Evolutionary conservation across 768 basidiomycete species (phyloP).

Genomic region (Suillus tomentosus): DNA sequence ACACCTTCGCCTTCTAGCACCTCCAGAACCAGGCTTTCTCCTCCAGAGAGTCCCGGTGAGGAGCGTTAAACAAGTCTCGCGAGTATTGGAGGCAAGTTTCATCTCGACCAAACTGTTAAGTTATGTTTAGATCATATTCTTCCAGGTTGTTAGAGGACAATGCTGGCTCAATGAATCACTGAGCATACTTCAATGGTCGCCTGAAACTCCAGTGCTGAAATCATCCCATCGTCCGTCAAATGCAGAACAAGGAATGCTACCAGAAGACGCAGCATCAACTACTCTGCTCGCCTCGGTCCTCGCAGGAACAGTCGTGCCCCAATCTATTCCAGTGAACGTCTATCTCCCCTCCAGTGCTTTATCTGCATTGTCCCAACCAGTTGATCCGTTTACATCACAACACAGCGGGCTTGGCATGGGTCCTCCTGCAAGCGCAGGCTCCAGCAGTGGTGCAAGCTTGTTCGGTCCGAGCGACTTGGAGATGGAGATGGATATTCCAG

Average conservation of each 20-base stretch:
- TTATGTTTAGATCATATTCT: constrained; percentile 3
- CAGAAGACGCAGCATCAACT: constrained; percentile 40
- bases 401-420: constrained; percentile 30
- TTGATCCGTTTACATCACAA: constrained; percentile 11
- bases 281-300: constrained; percentile 67
- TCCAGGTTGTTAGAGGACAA: constrained; percentile 75
- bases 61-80: constrained; percentile 74
- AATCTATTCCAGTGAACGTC: constrained; percentile 69
- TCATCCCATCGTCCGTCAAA: neutral
- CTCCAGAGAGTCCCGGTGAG: constrained; percentile 72
- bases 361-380: constrained; percentile 23
- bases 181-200: constrained; percentile 58
- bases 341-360: constrained; percentile 49
- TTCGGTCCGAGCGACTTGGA: constrained; percentile 35
- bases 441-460: constrained; percentile 28
- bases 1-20: constrained; percentile 62
- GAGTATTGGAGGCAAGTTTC: constrained; percentile 62
- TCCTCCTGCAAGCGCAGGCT: constrained; percentile 23
- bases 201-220: constrained; percentile 39
- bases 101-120: neutral
- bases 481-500: constrained; percentile 39
- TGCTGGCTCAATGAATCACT: constrained; percentile 84
- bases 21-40: constrained; percentile 76
- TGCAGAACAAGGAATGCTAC: constrained; percentile 29
- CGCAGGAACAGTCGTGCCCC: constrained; percentile 45